Conservation (phyloP, 768 basidiomycete genomes). For the Suillus ampliporus region DNA sequence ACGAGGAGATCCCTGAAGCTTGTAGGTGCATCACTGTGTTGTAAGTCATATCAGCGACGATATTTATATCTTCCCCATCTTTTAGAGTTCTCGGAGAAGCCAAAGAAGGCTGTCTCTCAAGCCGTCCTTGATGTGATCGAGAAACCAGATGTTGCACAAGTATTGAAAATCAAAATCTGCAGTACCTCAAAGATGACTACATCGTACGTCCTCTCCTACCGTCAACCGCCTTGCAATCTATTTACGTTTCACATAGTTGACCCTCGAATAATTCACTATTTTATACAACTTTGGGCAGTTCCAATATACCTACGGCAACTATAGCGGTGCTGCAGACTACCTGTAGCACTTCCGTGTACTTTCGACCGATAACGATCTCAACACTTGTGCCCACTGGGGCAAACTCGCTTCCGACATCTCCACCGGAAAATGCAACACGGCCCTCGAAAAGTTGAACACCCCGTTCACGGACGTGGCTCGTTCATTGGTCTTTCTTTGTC, state of each 20-base stretch:
- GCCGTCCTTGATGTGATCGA: constrained; percentile 95
- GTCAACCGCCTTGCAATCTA: constrained; percentile 13
- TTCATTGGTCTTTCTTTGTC: constrained; percentile 98
- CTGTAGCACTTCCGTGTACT: constrained; percentile 98
- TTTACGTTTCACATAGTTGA: constrained; percentile 63
- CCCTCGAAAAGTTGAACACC: constrained; percentile 92
- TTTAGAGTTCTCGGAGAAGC: constrained; percentile 83
- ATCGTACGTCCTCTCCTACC: constrained; percentile 55
- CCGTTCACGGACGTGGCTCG: constrained; percentile 96
- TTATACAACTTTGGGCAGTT: constrained; percentile 98
- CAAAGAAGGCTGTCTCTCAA: constrained; percentile 84
- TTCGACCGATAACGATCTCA: constrained; percentile 91
- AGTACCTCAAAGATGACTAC: constrained; percentile 93
- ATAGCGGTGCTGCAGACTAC: constrained; percentile 95
- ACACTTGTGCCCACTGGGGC: constrained; percentile 98
- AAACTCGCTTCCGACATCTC: constrained; percentile 97
- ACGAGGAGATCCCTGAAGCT: constrained; percentile 66
- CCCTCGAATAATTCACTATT: constrained; percentile 91
- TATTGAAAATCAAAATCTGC: constrained; percentile 93
- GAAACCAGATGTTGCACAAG: constrained; percentile 94
- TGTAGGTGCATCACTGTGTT: constrained; percentile 53
- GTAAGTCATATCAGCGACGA: neutral
- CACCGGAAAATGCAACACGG: constrained; percentile 93
- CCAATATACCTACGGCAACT: constrained; percentile 98
- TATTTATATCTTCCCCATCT: constrained; percentile 3